Evolutionary conservation across 2,329 filamentous ascomycete species (phyloP), one percentile per base, ranked within the genome.

Genomic region (Arthrocladium fulminans): DNA sequence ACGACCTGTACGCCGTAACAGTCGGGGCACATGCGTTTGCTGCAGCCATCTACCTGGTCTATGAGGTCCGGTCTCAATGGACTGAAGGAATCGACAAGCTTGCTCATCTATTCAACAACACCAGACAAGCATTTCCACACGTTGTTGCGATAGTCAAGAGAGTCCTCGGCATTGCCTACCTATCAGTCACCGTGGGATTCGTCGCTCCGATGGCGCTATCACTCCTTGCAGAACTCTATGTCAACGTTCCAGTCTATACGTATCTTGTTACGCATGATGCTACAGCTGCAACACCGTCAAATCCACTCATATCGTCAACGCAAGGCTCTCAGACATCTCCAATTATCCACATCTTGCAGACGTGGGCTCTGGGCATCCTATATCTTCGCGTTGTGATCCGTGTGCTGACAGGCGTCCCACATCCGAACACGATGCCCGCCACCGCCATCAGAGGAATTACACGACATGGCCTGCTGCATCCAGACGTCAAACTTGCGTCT

Each of bases 1-100:
- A 97, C 65, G 92, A 98, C 64, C 85, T 98, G 22, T 97, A 98
- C 60, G 90, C 92, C 10, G 95, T 96, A 64, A 94, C 88, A 45
- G 81, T 92, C 24, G 92, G 92, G 12, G 76, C 94, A 34, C 95
- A 94, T 62, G 72, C 88, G 22, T 73, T 95, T 3, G 87, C 86
- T 9, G 80, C 78, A 3, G 60, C 79, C 1, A 69, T 77, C 2
- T 94, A 89, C 63, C 66, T 76, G 35, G 57, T 75, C 23, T 69
- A 40, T 20, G 12, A 29, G 2, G 10, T 47, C 22, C 19, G 13
- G 17, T 27, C 34, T 19, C 32, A 20, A n/a, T 45, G 43, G 43
- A 20, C 17, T 10, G 32, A 15, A 22, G 23, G 13, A 7, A 15
- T 40, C 5, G 27, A 34, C 7, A 55, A 54, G 37, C 27, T 49